phyloP scores from a whole-genome alignment of 2,329 filamentous ascomycete genomes.

The Cytospora mali region DNA sequence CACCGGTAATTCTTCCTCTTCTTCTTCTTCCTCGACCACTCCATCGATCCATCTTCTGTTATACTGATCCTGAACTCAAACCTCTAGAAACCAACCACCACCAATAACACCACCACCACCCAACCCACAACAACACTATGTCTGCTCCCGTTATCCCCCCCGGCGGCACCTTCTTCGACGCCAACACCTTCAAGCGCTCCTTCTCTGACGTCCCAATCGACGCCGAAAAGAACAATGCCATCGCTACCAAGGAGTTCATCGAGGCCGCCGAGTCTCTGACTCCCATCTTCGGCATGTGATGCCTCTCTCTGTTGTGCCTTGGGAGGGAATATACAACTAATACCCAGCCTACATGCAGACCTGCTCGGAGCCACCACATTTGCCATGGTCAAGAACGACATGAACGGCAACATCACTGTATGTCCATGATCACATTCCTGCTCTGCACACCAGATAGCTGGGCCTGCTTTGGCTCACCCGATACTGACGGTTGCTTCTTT shows the following conservation, averaged over 20 bases:
- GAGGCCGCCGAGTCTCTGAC: constrained; percentile 86
- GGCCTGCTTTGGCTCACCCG: too few species aligned
- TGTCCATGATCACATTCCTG: too few species aligned
- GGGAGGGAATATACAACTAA: background rate
- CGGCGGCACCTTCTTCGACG: constrained; percentile 79
- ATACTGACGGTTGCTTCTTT: background rate
- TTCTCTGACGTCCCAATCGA: constrained; percentile 83
- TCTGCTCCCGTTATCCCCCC: constrained; percentile 56
- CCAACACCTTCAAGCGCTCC: constrained; percentile 70
- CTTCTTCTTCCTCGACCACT: background rate
- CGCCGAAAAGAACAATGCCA: constrained; percentile 71
- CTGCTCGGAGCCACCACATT: constrained; percentile 75
- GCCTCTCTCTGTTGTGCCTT: background rate
- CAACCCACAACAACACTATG: constrained; percentile 46
- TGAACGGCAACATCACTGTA: constrained; percentile 90
- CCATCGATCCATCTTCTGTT: background rate
- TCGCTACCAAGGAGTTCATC: constrained; percentile 85
- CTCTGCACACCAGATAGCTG: too few species aligned
- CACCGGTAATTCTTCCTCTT: too few species aligned
- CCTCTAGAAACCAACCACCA: constrained; percentile 6
- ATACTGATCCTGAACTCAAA: background rate
- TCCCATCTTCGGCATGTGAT: constrained; percentile 74
- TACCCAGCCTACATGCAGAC: constrained; percentile 45
- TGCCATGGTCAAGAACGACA: constrained; percentile 86
- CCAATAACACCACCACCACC: constrained; percentile 1